Evolutionary conservation across 2,329 filamentous ascomycete genomes (phyloP), one percentile per base, ranked within the genome.

Genomic region (Fusarium nisikadoi): DNA sequence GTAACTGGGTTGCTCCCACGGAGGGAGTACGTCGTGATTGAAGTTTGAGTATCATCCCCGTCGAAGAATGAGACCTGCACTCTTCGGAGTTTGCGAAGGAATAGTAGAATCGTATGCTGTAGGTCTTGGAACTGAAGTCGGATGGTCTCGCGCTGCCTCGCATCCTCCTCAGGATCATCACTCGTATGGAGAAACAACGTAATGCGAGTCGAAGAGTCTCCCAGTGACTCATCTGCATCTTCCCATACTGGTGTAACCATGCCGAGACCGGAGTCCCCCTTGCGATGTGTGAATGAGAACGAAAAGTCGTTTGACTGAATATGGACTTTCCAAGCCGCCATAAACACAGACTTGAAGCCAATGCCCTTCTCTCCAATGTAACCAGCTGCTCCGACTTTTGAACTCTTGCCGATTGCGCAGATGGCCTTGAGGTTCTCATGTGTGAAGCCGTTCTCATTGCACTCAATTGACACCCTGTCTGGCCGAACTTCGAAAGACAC

Each of bases 321-420:
- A 42, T 81, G 80, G 8, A 84, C 85, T 33, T 80, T 81, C 63
- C 77, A 81, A 0, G 85, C 84, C 0, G 80, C 85, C 73, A 81
- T 86, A 67, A 87, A 88, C 2, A 86, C 84, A 0, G 85, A 86
- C 65, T 87, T 87, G 77, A 87, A 87, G 0, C 85, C 86, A 20
- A 87, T 85, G 14, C 85, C 85, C 59, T 87, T 87, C 61, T 84
- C 84, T 5, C 85, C 85, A n/a, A 86, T 85, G 43, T 85, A 86
- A 2, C 82, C 82, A 11, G 82, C 79, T 0, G 77, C 76, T 3
- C 70, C 76, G 1, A 72, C 78, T 60, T 87, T 88, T 8, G 86
- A 84, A 70, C 86, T 88, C 20, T 82, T 55, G 1, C 83, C 83
- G 3, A 86, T 78, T 3, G 73, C 57, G 70, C 86, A 88, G 25